Conservation (phyloP, 2,329 filamentous ascomycete genomes). For the Venturia oleaginea region DNA sequence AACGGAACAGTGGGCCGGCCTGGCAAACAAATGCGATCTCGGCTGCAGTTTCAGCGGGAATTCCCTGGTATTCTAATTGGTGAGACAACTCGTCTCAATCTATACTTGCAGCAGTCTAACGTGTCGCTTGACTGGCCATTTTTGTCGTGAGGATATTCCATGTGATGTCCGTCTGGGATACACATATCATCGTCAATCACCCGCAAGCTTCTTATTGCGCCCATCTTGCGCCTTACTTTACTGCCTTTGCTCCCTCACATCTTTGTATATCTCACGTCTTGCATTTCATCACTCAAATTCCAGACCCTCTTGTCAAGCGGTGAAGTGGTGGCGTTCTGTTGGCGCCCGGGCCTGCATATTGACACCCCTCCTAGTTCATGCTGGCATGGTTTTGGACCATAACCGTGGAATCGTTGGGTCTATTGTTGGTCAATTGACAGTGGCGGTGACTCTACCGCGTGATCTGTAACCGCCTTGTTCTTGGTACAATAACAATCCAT, state of each 20-base stretch:
- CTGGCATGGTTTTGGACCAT: background rate
- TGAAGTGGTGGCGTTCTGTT: background rate
- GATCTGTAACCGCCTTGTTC: background rate
- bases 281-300: background rate
- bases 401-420: background rate
- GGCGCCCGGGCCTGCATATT: conserved; percentile 7
- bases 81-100: background rate
- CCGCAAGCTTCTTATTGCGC: background rate
- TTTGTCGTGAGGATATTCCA: background rate
- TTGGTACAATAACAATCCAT: background rate
- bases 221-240: background rate
- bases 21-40: background rate
- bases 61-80: background rate
- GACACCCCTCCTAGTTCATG: background rate
- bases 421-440: background rate
- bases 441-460: conserved; percentile 6
- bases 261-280: background rate
- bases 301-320: background rate
- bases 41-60: conserved; percentile 5
- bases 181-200: background rate
- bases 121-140: background rate
- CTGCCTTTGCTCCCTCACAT: background rate
- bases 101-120: background rate
- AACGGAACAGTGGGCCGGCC: background rate
- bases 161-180: conserved; percentile 1